Conservation (phyloP, 1,284 basidiomycete genomes). For the Trametes pubescens region DNA sequence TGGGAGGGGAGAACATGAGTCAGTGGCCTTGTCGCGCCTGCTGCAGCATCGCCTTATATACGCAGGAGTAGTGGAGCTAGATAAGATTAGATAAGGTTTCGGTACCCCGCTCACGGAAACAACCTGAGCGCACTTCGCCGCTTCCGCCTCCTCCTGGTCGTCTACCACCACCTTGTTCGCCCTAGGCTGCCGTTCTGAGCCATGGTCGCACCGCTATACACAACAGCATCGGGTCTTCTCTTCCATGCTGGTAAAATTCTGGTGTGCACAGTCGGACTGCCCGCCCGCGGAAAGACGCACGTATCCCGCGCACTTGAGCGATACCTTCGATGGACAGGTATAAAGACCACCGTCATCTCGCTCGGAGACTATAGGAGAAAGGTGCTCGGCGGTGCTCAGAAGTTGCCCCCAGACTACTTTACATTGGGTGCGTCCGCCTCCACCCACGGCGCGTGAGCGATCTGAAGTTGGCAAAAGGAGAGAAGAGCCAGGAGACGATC, state of each 20-base stretch:
- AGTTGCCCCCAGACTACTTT: constrained; percentile 94
- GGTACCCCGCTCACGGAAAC: neutral
- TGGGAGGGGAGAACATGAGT: constrained; percentile 22
- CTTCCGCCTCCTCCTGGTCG: neutral
- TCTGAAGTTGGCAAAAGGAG: constrained; percentile 50
- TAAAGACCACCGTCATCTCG: constrained; percentile 94
- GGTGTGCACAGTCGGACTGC: constrained; percentile 91
- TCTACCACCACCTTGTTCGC: constrained; percentile 8
- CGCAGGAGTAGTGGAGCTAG: neutral
- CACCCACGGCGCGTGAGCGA: constrained; percentile 14
- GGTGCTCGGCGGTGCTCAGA: constrained; percentile 87
- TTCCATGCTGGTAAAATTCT: constrained; percentile 97
- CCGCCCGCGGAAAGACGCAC: constrained; percentile 96
- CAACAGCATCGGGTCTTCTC: constrained; percentile 83
- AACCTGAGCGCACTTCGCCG: neutral
- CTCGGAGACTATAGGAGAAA: constrained; percentile 95
- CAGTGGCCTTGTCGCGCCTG: neutral
- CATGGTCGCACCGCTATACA: constrained; percentile 91
- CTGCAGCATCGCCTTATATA: constrained; percentile 20
- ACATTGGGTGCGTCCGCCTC: constrained; percentile 65
- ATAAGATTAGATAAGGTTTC: constrained; percentile 16
- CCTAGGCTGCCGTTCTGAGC: neutral
- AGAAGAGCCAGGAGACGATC: constrained; percentile 83
- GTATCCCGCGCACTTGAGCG: constrained; percentile 95
- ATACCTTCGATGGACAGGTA: constrained; percentile 97